Evolutionary conservation across 2,329 filamentous ascomycete species (phyloP), one percentile per base, ranked within the genome.

Genomic region (Cercospora sp.): DNA sequence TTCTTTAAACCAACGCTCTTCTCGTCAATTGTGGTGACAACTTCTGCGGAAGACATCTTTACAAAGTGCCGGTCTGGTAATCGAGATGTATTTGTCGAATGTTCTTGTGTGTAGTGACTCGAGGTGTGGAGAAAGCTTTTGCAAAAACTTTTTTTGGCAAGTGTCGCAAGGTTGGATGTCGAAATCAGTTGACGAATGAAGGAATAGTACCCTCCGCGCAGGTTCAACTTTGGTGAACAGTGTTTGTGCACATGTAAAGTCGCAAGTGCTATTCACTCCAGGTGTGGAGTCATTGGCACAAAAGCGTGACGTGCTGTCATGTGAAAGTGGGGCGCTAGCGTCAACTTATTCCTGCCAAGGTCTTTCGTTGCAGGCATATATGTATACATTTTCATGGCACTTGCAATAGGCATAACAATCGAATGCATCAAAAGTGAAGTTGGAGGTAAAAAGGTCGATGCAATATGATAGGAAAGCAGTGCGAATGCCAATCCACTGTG

Each of bases 1-100:
- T 82, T 82, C 36, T 79, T 79, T 36, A 84, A 75, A 62, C 77
- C 80, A 45, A 68, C 55, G 4, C 63, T 42, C 5, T 28, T 57
- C 33, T 60, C 48, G 5, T 68, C 67, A 16, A 68, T 66, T 1
- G 36, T 36, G 1, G 67, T 68, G 3, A 68, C n/a, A 3, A 66
- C 59, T 13, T 60, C 30, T 13, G 48, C 20, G 28, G 36, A 26
- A n/a, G 67, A 60, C 67, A 68, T 68, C 3, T 36, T 66, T 57
- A 33, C 16, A 9, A 20, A 1, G 23, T 28, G 53, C 18, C 51
- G 23, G 8, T 13, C 8, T n/a, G 23, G 12, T 2, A n/a, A 18
- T 30, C 4, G 12, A 6, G 12, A 5, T 20, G 18, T 48, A 1
- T 48, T 48, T 23, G 18, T 57, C 12, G 55, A 58, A 26, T 18